Percentiles rank a stretch among this genome's conserved stretches.
Evolutionary conservation across 768 basidiomycete species (phyloP).

Genomic region (Tulasnella sp.): DNA sequence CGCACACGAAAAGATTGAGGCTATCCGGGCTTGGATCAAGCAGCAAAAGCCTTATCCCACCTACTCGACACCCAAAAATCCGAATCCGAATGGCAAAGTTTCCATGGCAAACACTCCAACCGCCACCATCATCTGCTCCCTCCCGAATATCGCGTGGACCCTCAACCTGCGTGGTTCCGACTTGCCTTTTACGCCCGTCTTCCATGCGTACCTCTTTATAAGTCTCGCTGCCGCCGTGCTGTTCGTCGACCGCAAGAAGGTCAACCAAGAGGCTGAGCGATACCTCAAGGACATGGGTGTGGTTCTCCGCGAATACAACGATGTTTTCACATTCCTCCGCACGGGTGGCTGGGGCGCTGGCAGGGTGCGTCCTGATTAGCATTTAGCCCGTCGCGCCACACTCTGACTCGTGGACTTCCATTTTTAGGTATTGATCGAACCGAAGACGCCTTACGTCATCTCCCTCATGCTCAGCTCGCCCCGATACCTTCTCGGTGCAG

Average conservation of each 20-base stretch:
- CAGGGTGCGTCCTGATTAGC: constrained; percentile 35
- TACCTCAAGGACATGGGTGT: constrained; percentile 50
- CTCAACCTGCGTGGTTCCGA: constrained; percentile 84
- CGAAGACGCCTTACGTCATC: constrained; percentile 71
- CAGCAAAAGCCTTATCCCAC: constrained; percentile 27
- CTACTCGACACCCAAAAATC: constrained; percentile 1
- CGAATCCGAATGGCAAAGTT: neutral
- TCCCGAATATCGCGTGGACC: constrained; percentile 70
- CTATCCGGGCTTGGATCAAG: constrained; percentile 58
- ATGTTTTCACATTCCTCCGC: constrained; percentile 68
- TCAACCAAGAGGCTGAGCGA: constrained; percentile 43
- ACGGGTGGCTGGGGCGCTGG: constrained; percentile 50
- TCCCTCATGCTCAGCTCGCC: constrained; percentile 75
- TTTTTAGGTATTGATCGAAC: constrained; percentile 48
- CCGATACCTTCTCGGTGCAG: constrained; percentile 61
- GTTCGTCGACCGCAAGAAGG: constrained; percentile 62
- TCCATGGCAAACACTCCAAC: constrained; percentile 14
- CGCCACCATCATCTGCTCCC: constrained; percentile 43
- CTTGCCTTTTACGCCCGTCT: constrained; percentile 84
- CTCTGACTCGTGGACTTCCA: neutral
- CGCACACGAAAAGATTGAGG: constrained; percentile 52
- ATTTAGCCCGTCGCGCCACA: neutral
- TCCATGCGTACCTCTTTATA: constrained; percentile 77
- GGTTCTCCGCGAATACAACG: constrained; percentile 53
- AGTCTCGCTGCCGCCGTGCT: constrained; percentile 44